These are phyloP conservation scores for Fusarium irregulare DNA, from an alignment of 2,329 filamentous ascomycete genomes.

Conservation along the genomic window DNA sequence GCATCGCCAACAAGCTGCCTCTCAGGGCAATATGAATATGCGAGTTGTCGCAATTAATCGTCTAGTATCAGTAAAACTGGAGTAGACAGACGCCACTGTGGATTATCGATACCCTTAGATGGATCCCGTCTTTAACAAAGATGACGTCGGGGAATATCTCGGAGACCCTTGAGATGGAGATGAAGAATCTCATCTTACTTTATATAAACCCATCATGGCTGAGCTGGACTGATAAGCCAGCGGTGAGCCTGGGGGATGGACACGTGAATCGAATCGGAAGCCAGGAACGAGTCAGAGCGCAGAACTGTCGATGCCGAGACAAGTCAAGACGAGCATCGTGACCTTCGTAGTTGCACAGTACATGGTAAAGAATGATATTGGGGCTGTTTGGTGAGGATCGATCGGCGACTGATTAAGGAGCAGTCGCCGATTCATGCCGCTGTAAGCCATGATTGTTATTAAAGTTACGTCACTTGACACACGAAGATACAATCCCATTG, in stretches of 20 bases:
- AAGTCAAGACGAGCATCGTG: constrained; percentile 30
- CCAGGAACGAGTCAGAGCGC: constrained; percentile 8
- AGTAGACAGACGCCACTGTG: constrained; percentile 22
- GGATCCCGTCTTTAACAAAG: not conserved
- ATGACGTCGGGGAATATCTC: constrained; percentile 38
- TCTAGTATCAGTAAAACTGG: constrained; percentile 2
- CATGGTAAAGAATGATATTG: not conserved
- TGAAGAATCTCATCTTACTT: constrained; percentile 15
- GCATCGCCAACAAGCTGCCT: constrained; percentile 20
- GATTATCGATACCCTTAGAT: constrained; percentile 8
- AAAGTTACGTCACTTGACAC: constrained; percentile 32
- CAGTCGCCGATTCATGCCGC: constrained; percentile 39
- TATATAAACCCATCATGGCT: constrained; percentile 17
- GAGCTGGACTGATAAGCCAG: constrained; percentile 6
- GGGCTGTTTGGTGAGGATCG: constrained; percentile 1
- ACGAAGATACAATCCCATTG: not conserved
- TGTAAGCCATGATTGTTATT: constrained; percentile 20
- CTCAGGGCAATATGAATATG: constrained; percentile 2
- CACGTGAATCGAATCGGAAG: constrained; percentile 29
- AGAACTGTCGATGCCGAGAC: constrained; percentile 33
- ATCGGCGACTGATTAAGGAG: constrained; percentile 18
- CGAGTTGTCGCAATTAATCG: not conserved
- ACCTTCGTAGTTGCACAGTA: constrained; percentile 9
- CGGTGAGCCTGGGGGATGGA: constrained; percentile 21
- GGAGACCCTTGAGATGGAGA: constrained; percentile 15